phyloP scores from a whole-genome alignment of 1,284 basidiomycete species.

The Vanrija sp. region DNA sequence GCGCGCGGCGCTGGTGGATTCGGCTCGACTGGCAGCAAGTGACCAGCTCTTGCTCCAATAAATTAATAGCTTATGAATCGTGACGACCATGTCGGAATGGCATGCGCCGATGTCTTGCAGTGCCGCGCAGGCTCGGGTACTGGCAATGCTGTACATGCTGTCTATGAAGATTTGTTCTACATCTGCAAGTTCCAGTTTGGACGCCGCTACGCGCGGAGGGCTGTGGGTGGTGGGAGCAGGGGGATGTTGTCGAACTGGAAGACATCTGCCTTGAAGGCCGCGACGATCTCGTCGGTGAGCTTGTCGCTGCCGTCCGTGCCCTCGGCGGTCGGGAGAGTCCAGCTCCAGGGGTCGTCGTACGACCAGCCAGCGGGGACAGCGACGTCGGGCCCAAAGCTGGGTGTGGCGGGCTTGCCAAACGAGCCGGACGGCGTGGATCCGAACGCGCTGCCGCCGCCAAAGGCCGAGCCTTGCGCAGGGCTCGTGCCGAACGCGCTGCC shows the following conservation, averaged over 20 bases:
- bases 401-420: slow-evolving; percentile 4
- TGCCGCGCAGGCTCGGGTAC: too few relatives aligned
- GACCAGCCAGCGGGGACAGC: slow-evolving; percentile 50
- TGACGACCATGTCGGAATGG: too few relatives aligned
- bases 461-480: not conserved
- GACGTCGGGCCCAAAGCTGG: slow-evolving; percentile 16
- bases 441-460: not conserved
- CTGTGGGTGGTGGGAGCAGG: slow-evolving; percentile 69
- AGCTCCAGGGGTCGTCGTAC: slow-evolving; percentile 43
- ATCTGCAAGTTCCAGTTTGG: too few relatives aligned
- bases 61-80: too few relatives aligned
- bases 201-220: slow-evolving; percentile 31
- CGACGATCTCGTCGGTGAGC: slow-evolving; percentile 50
- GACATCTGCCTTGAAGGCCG: slow-evolving; percentile 59
- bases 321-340: slow-evolving; percentile 17
- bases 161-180: too few relatives aligned
- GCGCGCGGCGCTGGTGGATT: slow-evolving; percentile 82
- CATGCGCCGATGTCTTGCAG: too few relatives aligned
- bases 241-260: slow-evolving; percentile 74
- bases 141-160: too few relatives aligned
- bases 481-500: slow-evolving; percentile 7
- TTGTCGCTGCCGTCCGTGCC: slow-evolving; percentile 3
- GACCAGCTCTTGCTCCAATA: too few relatives aligned
- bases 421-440: slow-evolving; percentile 8
- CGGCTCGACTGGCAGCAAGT: slow-evolving; percentile 72